These are phyloP conservation scores for Suillus subluteus DNA, from an alignment of 768 basidiomycete genomes.

Conservation along the genomic window DNA sequence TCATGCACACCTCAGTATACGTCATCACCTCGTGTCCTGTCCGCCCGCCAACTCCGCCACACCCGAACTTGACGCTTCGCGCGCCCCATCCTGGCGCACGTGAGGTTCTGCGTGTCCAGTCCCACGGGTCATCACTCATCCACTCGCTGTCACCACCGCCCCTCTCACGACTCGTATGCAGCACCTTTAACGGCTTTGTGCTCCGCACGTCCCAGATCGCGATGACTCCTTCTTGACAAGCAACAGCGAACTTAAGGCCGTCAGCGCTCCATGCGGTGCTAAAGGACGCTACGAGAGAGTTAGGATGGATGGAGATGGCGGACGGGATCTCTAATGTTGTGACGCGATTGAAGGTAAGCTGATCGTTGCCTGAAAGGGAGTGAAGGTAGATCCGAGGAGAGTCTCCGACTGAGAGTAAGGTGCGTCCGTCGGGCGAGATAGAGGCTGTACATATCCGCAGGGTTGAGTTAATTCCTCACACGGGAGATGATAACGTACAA, in stretches of 20 bases:
- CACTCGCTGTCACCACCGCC: conserved; percentile 52
- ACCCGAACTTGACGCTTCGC: conserved; percentile 84
- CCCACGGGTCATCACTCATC: conserved; percentile 67
- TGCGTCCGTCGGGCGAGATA: conserved; percentile 86
- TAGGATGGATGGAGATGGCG: conserved; percentile 46
- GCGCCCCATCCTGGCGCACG: conserved; percentile 83
- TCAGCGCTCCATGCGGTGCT: conserved; percentile 78
- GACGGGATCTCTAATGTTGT: conserved; percentile 68
- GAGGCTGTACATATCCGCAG: conserved; percentile 57
- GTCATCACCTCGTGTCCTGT: conserved; percentile 76
- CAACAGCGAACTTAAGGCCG: conserved; percentile 80
- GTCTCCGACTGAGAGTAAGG: conserved; percentile 89
- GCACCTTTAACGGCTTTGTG: conserved; percentile 68
- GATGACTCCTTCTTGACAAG: conserved; percentile 79
- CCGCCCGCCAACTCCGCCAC: conserved; percentile 50
- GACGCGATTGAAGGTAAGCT: conserved; percentile 66
- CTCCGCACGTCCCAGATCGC: conserved; percentile 85
- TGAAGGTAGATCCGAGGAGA: conserved; percentile 86
- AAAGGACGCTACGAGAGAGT: conserved; percentile 71
- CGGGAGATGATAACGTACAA: conserved; percentile 50
- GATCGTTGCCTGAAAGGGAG: conserved; percentile 67
- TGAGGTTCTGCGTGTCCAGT: conserved; percentile 61
- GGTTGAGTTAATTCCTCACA: conserved; percentile 13
- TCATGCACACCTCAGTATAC: conserved; percentile 78
- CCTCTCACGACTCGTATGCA: conserved; percentile 54